These are phyloP conservation scores for Pugionium dolabratum DNA, from an alignment of 345 rosid genomes.

Conservation along the genomic window DNA sequence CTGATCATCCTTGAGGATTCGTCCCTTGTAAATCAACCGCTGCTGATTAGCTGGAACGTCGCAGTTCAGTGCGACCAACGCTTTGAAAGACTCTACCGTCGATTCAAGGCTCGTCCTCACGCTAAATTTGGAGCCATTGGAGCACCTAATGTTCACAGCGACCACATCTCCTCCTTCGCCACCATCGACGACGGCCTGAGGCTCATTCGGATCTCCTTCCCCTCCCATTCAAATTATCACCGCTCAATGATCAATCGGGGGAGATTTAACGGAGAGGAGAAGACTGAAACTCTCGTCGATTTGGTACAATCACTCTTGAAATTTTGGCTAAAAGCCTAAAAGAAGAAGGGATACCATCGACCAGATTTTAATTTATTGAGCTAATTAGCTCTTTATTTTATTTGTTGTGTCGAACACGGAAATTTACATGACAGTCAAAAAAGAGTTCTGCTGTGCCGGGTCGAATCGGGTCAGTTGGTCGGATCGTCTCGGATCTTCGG, in stretches of 20 bases:
- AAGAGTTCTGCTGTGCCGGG: background rate
- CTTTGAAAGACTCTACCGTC: constrained; percentile 61
- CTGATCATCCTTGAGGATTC: constrained; percentile 76
- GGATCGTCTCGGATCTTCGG: background rate
- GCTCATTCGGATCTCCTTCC: constrained; percentile 60
- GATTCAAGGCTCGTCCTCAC: constrained; percentile 55
- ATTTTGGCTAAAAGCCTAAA: background rate
- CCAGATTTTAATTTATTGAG: too few relatives aligned
- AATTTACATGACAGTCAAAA: background rate
- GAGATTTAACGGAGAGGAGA: background rate
- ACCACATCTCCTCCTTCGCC: constrained; percentile 42
- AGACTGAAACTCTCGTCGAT: constrained; percentile 6
- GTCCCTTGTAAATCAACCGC: constrained; percentile 78
- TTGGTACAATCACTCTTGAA: background rate
- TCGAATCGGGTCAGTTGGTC: background rate
- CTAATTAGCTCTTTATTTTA: background rate
- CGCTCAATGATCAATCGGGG: background rate
- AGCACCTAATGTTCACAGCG: constrained; percentile 54
- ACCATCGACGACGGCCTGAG: constrained; percentile 26
- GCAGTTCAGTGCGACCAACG: constrained; percentile 54
- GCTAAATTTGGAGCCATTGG: constrained; percentile 59
- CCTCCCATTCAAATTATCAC: constrained; percentile 35
- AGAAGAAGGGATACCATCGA: background rate
- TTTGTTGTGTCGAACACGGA: background rate
- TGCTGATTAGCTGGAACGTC: constrained; percentile 77